Evolutionary conservation across 768 basidiomycete genomes (phyloP).

Genomic region (Phlegmacium glaucopus): DNA sequence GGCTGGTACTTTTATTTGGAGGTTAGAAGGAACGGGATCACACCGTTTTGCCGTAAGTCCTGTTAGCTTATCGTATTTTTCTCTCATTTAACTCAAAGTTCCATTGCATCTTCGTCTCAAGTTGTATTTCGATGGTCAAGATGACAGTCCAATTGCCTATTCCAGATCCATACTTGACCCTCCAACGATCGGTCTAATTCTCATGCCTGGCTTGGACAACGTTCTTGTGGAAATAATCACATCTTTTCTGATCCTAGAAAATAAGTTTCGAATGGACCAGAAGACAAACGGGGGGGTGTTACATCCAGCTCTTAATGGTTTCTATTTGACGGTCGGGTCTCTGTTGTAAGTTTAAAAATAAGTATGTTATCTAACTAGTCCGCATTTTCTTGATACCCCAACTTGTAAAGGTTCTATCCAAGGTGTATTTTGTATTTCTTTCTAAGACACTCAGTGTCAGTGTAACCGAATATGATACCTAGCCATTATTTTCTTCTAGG

Average conservation of each 20-base stretch:
- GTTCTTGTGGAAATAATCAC: slow-evolving; percentile 15
- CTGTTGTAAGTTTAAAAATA: no score
- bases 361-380: no score
- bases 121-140: no score
- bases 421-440: no score
- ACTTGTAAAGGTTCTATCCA: no score
- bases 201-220: slow-evolving; percentile 7
- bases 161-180: slow-evolving; percentile 9
- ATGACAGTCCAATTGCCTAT: slow-evolving; percentile 11
- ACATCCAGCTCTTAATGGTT: slow-evolving; percentile 5
- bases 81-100: not conserved
- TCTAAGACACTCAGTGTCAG: no score
- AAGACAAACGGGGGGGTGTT: slow-evolving; percentile 9
- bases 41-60: slow-evolving; percentile 15
- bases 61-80: not conserved
- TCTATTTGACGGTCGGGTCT: not conserved
- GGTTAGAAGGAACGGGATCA: slow-evolving; percentile 1
- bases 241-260: slow-evolving; percentile 16
- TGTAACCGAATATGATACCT: no score
- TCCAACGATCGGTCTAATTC: slow-evolving; percentile 7
- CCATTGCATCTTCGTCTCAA: not conserved
- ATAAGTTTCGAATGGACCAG: slow-evolving; percentile 13
- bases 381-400: not conserved
- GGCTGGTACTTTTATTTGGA: slow-evolving; percentile 12
- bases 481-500: no score